These are phyloP conservation scores for Pseudogymnoascus sp. DNA, from an alignment of 2,329 filamentous ascomycete genomes.

Conservation along the genomic window DNA sequence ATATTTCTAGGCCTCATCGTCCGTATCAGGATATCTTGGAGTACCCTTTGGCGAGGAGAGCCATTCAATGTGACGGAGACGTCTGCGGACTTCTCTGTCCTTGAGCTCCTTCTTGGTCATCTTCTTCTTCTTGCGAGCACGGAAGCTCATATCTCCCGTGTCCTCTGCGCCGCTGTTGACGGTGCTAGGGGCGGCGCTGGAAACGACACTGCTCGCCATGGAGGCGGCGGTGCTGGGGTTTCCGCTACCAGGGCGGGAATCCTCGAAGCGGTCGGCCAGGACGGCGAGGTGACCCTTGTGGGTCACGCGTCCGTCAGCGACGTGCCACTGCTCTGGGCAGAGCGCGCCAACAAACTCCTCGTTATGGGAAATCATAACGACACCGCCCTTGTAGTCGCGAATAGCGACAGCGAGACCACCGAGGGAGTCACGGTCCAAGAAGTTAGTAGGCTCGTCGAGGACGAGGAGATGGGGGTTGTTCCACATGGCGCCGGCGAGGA, in stretches of 20 bases:
- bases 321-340: constrained; percentile 93
- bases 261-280: constrained; percentile 78
- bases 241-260: constrained; percentile 59
- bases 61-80: constrained; percentile 80
- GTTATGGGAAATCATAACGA: constrained; percentile 99
- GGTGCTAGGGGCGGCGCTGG: constrained; percentile 51
- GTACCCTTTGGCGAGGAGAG: constrained; percentile 74
- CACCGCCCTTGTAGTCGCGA: constrained; percentile 94
- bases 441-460: constrained; percentile 97
- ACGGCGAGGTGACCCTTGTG: constrained; percentile 73
- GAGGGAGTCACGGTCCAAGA: constrained; percentile 94
- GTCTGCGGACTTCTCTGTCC: constrained; percentile 79
- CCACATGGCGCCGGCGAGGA: constrained; percentile 94
- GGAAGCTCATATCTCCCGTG: constrained; percentile 75
- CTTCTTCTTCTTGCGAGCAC: constrained; percentile 93
- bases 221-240: constrained; percentile 53
- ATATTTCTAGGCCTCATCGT: constrained; percentile 20
- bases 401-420: constrained; percentile 97
- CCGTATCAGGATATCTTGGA: constrained; percentile 23
- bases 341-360: constrained; percentile 96
- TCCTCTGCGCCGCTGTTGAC: constrained; percentile 82
- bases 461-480: constrained; percentile 98
- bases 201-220: constrained; percentile 46
- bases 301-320: constrained; percentile 78
- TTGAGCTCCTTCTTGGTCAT: constrained; percentile 94